A percentile compares a stretch with the other conserved stretches of the same genome.
Conservation (phyloP, 345 rosid species). For the Microthlaspi erraticum region DNA sequence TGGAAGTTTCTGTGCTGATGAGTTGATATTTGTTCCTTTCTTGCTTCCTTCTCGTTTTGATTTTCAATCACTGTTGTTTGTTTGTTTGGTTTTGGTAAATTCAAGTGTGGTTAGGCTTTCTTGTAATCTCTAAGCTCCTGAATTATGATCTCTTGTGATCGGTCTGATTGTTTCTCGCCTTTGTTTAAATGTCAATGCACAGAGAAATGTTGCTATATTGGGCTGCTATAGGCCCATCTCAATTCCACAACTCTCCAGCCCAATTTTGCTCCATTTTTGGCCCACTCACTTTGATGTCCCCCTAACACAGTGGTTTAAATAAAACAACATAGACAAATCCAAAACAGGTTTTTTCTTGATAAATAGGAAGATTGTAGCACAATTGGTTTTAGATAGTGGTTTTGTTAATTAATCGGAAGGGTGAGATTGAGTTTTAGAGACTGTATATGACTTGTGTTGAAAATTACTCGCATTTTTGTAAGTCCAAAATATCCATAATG, state of each 20-base stretch:
- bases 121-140: slow-evolving; percentile 26
- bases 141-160: not conserved
- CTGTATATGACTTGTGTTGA: not conserved
- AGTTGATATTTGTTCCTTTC: slow-evolving; percentile 30
- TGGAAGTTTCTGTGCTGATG: slow-evolving; percentile 34
- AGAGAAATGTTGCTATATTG: not conserved
- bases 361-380: not conserved
- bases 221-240: too few species aligned
- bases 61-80: slow-evolving; percentile 9
- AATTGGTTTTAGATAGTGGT: too few species aligned
- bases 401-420: not conserved
- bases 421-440: not conserved
- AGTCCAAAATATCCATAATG: not conserved
- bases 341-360: not conserved
- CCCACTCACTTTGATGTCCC: slow-evolving; percentile 7
- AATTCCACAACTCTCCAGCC: not conserved
- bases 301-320: not conserved
- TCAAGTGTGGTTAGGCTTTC: slow-evolving; percentile 28
- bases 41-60: slow-evolving; percentile 1
- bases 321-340: not conserved
- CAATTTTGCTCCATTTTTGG: not conserved
- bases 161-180: not conserved
- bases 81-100: slow-evolving; percentile 20
- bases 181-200: too few species aligned
- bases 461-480: not conserved